phyloP scores from a whole-genome alignment of 2,329 filamentous ascomycete genomes.

The Penicillium hesseltinei region DNA sequence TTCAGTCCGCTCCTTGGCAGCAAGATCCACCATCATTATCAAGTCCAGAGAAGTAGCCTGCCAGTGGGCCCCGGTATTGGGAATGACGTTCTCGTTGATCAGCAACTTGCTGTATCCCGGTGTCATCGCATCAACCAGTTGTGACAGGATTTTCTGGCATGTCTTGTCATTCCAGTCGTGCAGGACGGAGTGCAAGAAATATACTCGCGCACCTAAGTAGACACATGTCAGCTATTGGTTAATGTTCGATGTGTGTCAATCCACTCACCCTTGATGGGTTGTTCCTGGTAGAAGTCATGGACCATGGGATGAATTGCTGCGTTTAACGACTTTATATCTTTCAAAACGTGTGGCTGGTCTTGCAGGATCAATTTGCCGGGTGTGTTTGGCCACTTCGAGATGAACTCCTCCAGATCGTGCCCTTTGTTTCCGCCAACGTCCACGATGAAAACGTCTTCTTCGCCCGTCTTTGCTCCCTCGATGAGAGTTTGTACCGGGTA shows the following conservation, averaged over 20 bases:
- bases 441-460: constrained; percentile 8
- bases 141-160: constrained; percentile 20
- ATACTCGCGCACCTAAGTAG: constrained; percentile 11
- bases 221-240: not conserved
- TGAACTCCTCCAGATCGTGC: constrained; percentile 13
- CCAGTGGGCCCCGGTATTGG: constrained; percentile 33
- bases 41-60: constrained; percentile 37
- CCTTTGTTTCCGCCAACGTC: constrained; percentile 15
- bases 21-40: constrained; percentile 39
- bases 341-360: constrained; percentile 11
- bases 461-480: not conserved
- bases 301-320: not conserved
- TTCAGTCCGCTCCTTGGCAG: constrained; percentile 36
- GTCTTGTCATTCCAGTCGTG: constrained; percentile 28
- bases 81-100: constrained; percentile 47
- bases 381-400: constrained; percentile 3
- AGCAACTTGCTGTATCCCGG: constrained; percentile 39
- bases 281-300: constrained; percentile 32
- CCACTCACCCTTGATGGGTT: constrained; percentile 28
- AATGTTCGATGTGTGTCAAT: not conserved
- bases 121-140: constrained; percentile 34
- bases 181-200: constrained; percentile 27
- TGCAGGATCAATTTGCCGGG: constrained; percentile 12
- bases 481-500: not conserved
- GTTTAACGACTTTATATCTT: not conserved